Conservation (phyloP, 805 yeast genomes). For the Lipomyces spencermartinsiae region DNA sequence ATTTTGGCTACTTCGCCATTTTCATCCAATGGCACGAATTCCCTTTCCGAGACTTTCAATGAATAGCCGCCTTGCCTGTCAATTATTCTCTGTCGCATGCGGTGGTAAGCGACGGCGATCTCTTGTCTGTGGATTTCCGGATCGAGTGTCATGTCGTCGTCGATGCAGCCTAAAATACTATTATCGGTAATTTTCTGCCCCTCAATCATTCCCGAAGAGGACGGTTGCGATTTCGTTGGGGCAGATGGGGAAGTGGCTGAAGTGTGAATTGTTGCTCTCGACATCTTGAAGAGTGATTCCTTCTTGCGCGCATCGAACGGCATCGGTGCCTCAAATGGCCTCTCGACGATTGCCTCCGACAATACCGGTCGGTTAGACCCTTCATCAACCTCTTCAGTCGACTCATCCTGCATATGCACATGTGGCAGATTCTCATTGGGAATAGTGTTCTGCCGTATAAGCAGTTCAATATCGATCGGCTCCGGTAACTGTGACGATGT, state of each 20-base stretch:
- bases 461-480: slow-evolving; percentile 23
- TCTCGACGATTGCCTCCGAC: slow-evolving; percentile 31
- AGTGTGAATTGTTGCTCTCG: background rate
- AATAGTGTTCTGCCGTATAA: slow-evolving; percentile 20
- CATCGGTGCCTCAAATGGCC: slow-evolving; percentile 19
- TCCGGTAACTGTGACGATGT: slow-evolving; percentile 6
- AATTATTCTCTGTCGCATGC: slow-evolving; percentile 45
- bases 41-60: slow-evolving; percentile 54
- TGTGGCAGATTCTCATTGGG: slow-evolving; percentile 3
- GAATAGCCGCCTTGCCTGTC: slow-evolving; percentile 45
- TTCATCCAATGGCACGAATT: slow-evolving; percentile 70
- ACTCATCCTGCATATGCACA: slow-evolving; percentile 15
- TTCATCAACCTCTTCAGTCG: slow-evolving; percentile 10
- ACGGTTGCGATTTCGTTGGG: background rate
- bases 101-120: slow-evolving; percentile 44
- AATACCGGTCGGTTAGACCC: slow-evolving; percentile 19
- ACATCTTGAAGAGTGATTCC: slow-evolving; percentile 20
- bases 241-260: background rate
- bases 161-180: slow-evolving; percentile 11
- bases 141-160: slow-evolving; percentile 36
- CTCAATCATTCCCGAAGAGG: background rate
- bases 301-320: background rate
- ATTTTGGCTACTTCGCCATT: slow-evolving; percentile 59
- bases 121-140: slow-evolving; percentile 39
- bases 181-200: slow-evolving; percentile 9